Evolutionary conservation across 495 filamentous ascomycete genomes (phyloP).

Genomic region (Penicillium pancosmium): DNA sequence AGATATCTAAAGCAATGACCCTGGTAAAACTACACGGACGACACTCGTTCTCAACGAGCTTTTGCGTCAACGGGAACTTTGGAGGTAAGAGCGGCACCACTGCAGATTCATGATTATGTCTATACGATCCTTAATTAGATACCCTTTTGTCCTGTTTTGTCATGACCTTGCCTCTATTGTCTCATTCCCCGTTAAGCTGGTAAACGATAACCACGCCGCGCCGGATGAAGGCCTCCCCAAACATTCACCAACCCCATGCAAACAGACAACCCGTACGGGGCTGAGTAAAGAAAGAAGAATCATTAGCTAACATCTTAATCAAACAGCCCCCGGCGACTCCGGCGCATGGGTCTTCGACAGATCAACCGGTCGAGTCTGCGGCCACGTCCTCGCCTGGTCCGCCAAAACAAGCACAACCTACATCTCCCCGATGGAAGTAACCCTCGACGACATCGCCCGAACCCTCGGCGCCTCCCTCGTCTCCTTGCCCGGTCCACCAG

Average conservation of each 20-base stretch:
- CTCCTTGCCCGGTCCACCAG: conserved; percentile 40
- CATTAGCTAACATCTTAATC: conserved; percentile 23
- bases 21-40: conserved; percentile 82
- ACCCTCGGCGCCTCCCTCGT: conserved; percentile 58
- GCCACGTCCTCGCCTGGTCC: conserved; percentile 88
- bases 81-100: conserved; percentile 54
- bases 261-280: conserved; percentile 18
- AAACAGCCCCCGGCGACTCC: conserved; percentile 78
- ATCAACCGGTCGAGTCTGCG: conserved; percentile 75
- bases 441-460: conserved; percentile 80
- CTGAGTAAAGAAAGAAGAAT: conserved; percentile 22
- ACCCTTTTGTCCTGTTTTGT: conserved; percentile 29
- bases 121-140: conserved; percentile 36
- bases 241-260: not conserved
- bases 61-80: conserved; percentile 73
- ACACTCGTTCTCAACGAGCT: conserved; percentile 77
- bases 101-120: conserved; percentile 30
- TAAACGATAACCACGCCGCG: conserved; percentile 21
- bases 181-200: conserved; percentile 18
- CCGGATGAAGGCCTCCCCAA: conserved; percentile 3
- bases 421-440: conserved; percentile 91
- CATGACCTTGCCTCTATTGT: conserved; percentile 10
- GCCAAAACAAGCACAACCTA: conserved; percentile 75
- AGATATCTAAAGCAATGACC: conserved; percentile 73
- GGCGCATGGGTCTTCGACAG: conserved; percentile 94